Evolutionary conservation across 2,329 filamentous ascomycete species (phyloP), one percentile per base, ranked within the genome.

Genomic region (Incumbomyces lentus): DNA sequence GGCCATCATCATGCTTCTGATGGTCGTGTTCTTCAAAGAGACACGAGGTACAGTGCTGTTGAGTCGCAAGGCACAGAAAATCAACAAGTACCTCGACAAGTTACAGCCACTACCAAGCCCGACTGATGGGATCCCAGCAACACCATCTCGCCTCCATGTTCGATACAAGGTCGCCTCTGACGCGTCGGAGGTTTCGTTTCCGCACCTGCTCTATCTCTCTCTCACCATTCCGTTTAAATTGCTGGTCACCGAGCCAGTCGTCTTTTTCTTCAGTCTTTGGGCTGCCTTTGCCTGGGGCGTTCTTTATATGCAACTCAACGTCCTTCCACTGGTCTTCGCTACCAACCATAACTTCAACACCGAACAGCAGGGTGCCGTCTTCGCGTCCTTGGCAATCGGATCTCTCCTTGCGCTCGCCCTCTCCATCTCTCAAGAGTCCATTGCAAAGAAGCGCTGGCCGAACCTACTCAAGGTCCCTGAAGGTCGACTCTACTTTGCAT

Each of bases 281-380:
- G 83, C 88, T 1, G 75, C 86, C 0, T 95, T 95, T 62, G 82
- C 82, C 16, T 95, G 89, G 89, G 87, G 83, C 0, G 76, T 94
- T 0, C 75, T 95, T 0, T 95, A 95, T 63, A 70, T 95, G 17
- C 86, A 84, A 10, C 89, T 95, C 55, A 78, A 79, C 13, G 83
- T 86, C 1, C 77, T 95, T 5, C 86, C 88, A 0, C 73, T 92
- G 2, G 80, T 94, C 19, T 93, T 92, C 64, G 59, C 69, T 17
- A 73, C 69, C 4, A 79, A 78, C 37, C 79, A 90, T 60, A 66
- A 69, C 54, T 90, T 93, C 68, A 75, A 72, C 49, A 67, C 81
- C 33, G 71, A 82, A 52, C 71, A 86, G 61, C 73, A 76, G 1
- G 85, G 84, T 41, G 77, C 79, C 7, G 75, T 89, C 4, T 95